Base-by-base conservation (phyloP, 768 basidiomycete genomes). In the Leccinellum rugosiceps region DNA sequence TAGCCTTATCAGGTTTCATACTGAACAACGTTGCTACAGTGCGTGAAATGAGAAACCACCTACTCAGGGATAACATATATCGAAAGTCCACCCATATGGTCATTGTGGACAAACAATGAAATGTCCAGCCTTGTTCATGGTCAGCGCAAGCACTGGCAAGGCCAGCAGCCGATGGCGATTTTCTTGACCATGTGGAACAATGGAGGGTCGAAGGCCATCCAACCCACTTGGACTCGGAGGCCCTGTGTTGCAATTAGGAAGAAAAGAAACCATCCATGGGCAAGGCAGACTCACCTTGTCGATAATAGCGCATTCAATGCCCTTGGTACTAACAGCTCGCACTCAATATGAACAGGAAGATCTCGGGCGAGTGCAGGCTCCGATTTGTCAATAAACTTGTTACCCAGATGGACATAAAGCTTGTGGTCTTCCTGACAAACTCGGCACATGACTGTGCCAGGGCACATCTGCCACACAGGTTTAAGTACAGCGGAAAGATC, bases 91-190 rank as follows among this genome's bases (percentile, higher is more conserved):
- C 96, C 96, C 81, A 95, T 89, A 48, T 95, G 88, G 72, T 99
- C 96, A 65, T 96, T 92, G 51, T 96, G 87, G 73, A 98, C 96
- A 73, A 95, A 99, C n/a, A 99, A 98, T 94, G 28, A 75, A 73
- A 76, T 99, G 95, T 2, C 96, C 96, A 31, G 96, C 95, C 76
- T 94, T 95, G 81, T 99, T 99, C 64, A 99, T 98, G 95, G 70
- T 98, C 97, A 52, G 96, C 97, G 61, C 90, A 92, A 28, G n/a
- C n/a, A n/a, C n/a, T n/a, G n/a, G 97, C 90, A 57, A 98, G 78
- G 60, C 96, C 96, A 21, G 96, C 90, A 48, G 96, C 95, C 95
- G 68, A 99, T 72, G n/a, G 93, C 93, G 52, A 99, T 78, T 59
- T 77, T 85, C 76, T 92, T 95, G 57, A 95, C 94, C 8, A 92